A percentile compares a stretch with the other conserved stretches of the same genome.
Conservation (phyloP, 1,139 yeast species). For the Nematodospora anomalae region DNA sequence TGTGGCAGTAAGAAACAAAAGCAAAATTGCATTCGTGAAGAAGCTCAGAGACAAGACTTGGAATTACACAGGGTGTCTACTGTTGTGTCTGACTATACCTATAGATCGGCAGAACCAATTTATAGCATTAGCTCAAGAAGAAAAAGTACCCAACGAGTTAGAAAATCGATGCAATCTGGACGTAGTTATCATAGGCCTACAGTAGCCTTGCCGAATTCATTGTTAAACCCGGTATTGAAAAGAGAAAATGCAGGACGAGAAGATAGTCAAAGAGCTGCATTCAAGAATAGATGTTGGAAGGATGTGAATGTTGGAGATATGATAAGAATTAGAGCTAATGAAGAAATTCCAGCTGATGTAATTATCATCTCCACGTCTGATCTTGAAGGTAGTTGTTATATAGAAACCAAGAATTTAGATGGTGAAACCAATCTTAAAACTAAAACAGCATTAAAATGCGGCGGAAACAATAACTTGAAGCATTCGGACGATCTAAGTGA, state of each 20-base stretch:
- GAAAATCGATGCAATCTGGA: slow-evolving; percentile 16
- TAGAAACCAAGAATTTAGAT: slow-evolving; percentile 92
- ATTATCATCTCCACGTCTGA: slow-evolving; percentile 81
- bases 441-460: slow-evolving; percentile 72
- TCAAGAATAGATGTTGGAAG: slow-evolving; percentile 62
- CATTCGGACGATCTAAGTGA: slow-evolving; percentile 73
- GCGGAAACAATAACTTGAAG: slow-evolving; percentile 52
- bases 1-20: slow-evolving; percentile 33
- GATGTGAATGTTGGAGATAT: slow-evolving; percentile 87
- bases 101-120: slow-evolving; percentile 17
- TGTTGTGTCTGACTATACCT: slow-evolving; percentile 36
- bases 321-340: slow-evolving; percentile 79
- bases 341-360: slow-evolving; percentile 92
- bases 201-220: slow-evolving; percentile 23
- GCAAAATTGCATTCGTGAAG: slow-evolving; percentile 27
- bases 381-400: slow-evolving; percentile 84
- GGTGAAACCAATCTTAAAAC: slow-evolving; percentile 94
- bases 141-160: slow-evolving; percentile 5
- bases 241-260: slow-evolving; percentile 19
- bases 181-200: slow-evolving; percentile 14
- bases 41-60: slow-evolving; percentile 27
- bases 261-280: slow-evolving; percentile 13
- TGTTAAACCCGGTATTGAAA: slow-evolving; percentile 35
- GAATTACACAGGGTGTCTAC: slow-evolving; percentile 42
- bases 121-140: slow-evolving; percentile 15